These are phyloP conservation scores for Sergeia podlipaevii DNA, from an alignment of 208 protist genomes.

Conservation along the genomic window DNA sequence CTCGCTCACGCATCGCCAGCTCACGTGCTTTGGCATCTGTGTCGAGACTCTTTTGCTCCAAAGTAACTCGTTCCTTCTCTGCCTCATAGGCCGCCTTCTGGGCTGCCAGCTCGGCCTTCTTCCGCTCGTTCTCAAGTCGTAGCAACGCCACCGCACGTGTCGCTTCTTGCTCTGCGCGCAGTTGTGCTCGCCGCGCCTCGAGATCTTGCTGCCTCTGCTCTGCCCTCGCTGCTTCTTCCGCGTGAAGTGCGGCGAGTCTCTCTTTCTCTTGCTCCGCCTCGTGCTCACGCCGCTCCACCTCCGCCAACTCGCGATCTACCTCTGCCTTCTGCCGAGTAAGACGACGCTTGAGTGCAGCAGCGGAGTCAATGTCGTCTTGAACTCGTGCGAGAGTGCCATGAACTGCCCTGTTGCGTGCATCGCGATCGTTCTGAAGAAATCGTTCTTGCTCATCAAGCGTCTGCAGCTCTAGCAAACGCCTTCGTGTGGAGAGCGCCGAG, in stretches of 20 bases:
- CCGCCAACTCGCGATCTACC: conserved; percentile 21
- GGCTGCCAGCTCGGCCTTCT: conserved; percentile 34
- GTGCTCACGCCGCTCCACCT: conserved; percentile 27
- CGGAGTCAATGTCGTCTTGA: conserved; percentile 29
- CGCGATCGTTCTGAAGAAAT: conserved; percentile 24
- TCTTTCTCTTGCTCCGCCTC: conserved; percentile 26
- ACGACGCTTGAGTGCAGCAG: conserved; percentile 13
- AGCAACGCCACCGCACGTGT: conserved; percentile 36
- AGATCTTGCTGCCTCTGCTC: conserved; percentile 34
- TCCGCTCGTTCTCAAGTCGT: conserved; percentile 65
- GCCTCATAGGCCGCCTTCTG: conserved; percentile 35
- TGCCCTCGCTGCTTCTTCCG: conserved; percentile 32
- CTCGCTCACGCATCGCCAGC: conserved; percentile 31
- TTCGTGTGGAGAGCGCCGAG: conserved; percentile 26
- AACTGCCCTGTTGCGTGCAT: conserved; percentile 20
- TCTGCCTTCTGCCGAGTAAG: conserved; percentile 33
- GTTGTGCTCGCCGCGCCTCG: conserved; percentile 42
- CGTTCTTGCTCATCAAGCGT: conserved; percentile 54
- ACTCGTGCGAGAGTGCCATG: conserved; percentile 27
- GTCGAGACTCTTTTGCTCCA: conserved; percentile 45
- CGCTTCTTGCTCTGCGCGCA: conserved; percentile 46
- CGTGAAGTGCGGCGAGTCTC: conserved; percentile 12
- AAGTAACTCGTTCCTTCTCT: conserved; percentile 35
- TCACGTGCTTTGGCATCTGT: conserved; percentile 32
- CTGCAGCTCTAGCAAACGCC: conserved; percentile 54